A percentile compares a stretch with the other conserved stretches of the same genome.
These are phyloP conservation scores for Sideroxylon spinosum DNA, from an alignment of 179 eudicot species.

Conservation along the genomic window DNA sequence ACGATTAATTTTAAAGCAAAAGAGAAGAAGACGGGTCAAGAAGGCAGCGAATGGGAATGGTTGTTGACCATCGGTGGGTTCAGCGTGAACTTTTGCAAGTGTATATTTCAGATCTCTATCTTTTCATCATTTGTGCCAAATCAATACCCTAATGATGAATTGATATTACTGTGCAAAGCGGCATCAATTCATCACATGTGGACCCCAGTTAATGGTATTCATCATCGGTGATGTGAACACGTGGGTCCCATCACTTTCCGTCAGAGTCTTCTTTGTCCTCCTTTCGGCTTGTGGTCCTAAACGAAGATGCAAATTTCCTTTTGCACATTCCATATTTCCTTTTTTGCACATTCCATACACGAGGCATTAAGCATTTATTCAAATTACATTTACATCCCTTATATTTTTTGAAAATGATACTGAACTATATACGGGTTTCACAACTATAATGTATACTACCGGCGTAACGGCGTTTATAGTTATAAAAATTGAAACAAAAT, in stretches of 20 bases:
- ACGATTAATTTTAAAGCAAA: background rate
- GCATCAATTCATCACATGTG: background rate
- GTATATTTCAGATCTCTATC: no score
- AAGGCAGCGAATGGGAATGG: background rate
- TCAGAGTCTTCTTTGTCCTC: background rate
- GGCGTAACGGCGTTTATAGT: no score
- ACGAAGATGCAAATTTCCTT: background rate
- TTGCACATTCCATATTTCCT: background rate
- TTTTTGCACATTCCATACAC: constrained; percentile 8
- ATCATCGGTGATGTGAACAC: background rate
- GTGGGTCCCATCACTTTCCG: background rate
- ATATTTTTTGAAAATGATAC: background rate
- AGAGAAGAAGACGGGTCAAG: background rate
- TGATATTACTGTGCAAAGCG: background rate
- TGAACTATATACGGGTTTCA: background rate
- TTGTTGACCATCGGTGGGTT: background rate
- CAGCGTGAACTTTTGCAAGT: no score
- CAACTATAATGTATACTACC: no score
- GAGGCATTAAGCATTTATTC: background rate
- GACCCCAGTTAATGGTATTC: background rate
- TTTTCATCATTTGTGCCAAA: no score
- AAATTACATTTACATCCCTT: background rate
- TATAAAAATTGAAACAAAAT: no score
- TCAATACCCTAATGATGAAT: background rate
- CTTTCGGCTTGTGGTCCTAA: background rate